A percentile compares a stretch with the other conserved stretches of the same genome.
Evolutionary conservation across 192 early-diverging fungal species (phyloP).

Genomic region (Blastocladiella britannica): DNA sequence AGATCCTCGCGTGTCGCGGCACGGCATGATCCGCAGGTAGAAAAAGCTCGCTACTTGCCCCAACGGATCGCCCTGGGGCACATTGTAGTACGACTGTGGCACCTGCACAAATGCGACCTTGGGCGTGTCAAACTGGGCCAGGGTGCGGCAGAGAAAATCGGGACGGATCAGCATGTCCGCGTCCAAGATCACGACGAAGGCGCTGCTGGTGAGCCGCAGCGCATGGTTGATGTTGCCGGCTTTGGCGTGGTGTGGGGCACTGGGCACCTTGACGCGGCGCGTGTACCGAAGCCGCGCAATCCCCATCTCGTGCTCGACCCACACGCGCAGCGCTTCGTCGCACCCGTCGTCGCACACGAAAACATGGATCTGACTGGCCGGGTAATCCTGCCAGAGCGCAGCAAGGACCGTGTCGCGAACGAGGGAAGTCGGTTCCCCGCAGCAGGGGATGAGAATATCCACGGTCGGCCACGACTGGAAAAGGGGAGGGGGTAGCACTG

Average conservation of each 20-base stretch:
- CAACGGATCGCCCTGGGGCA: slow-evolving; percentile 2
- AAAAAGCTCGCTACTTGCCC: not conserved
- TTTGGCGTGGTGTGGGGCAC: slow-evolving; percentile 4
- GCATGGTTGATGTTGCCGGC: slow-evolving; percentile 5
- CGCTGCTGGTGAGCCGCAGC: not conserved
- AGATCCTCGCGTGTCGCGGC: slow-evolving; percentile 2
- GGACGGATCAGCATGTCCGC: slow-evolving; percentile 1
- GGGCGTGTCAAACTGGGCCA: not conserved
- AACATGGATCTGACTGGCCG: not conserved
- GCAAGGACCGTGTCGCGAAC: slow-evolving; percentile 2
- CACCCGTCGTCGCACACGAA: slow-evolving; percentile 3
- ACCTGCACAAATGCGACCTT: slow-evolving; percentile 1
- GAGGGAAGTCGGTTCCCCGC: slow-evolving; percentile 1
- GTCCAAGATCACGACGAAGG: slow-evolving; percentile 1
- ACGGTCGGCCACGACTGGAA: slow-evolving; percentile 2
- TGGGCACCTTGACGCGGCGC: slow-evolving; percentile 1
- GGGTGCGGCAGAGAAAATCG: slow-evolving; percentile 1
- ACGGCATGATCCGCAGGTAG: slow-evolving; percentile 2
- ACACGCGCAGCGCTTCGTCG: slow-evolving; percentile 2
- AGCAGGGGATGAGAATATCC: slow-evolving; percentile 4
- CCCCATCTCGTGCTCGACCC: slow-evolving; percentile 3
- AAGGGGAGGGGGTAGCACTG: not conserved
- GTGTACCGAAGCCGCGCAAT: not conserved
- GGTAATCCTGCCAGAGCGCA: slow-evolving; percentile 4
- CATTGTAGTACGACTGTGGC: slow-evolving; percentile 5